A percentile compares a stretch with the other conserved stretches of the same genome.
phyloP scores from a whole-genome alignment of 441 rosid genomes.

The Croton setiger region DNA sequence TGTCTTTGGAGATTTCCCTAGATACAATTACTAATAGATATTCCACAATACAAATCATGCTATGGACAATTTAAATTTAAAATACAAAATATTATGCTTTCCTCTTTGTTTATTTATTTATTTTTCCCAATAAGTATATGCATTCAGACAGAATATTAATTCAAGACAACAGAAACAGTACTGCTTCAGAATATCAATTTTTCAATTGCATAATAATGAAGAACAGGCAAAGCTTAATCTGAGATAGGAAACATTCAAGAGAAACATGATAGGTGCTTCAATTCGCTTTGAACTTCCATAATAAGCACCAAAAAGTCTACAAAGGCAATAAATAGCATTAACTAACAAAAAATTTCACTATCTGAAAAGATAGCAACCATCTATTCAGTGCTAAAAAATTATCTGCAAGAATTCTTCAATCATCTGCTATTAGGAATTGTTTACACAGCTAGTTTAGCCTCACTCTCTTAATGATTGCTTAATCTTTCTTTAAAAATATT shows the following conservation, averaged over 20 bases:
- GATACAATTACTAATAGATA: background rate
- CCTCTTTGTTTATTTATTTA: background rate
- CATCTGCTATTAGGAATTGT: background rate
- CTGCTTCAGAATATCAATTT: background rate
- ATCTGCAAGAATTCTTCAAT: background rate
- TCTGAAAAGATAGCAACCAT: constrained; percentile 5
- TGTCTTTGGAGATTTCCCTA: background rate
- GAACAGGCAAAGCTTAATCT: background rate
- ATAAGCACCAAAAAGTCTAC: too few relatives aligned
- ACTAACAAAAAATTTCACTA: constrained; percentile 1
- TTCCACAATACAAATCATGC: background rate
- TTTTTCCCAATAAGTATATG: background rate
- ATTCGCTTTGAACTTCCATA: too few relatives aligned
- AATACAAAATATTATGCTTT: background rate
- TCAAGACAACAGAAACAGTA: background rate
- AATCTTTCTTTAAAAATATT: background rate
- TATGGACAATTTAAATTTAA: background rate
- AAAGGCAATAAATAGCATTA: background rate
- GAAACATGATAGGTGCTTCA: background rate
- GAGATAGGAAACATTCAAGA: background rate
- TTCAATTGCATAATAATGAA: constrained; percentile 1
- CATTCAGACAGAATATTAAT: background rate
- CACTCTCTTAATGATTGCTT: background rate
- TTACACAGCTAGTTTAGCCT: background rate
- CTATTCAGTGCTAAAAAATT: background rate